Conservation (phyloP, 2,329 filamentous ascomycete genomes). For the Gnomoniopsis smithogilvyi region DNA sequence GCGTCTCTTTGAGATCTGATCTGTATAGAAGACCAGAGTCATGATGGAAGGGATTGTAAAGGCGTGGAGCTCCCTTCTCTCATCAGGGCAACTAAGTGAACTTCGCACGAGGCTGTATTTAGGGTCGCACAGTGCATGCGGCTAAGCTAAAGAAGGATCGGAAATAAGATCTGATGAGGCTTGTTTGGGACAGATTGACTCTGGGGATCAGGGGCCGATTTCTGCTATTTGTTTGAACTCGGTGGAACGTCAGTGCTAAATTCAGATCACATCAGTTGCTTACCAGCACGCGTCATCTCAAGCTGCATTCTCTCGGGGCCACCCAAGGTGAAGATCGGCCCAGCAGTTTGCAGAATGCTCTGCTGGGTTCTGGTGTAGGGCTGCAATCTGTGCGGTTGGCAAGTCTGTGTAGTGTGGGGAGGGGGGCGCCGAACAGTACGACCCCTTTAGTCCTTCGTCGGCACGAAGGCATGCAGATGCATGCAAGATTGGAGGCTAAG, state of each 20-base stretch:
- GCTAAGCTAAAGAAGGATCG: background rate
- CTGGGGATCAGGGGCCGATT: background rate
- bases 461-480: no score
- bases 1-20: background rate
- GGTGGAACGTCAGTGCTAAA: background rate
- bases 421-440: no score
- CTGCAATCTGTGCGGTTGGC: no score
- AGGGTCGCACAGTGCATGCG: slow-evolving; percentile 15
- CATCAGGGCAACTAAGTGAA: background rate
- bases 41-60: background rate
- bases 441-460: no score
- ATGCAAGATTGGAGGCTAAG: no score
- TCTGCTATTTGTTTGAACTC: background rate
- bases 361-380: no score
- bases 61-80: background rate
- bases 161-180: slow-evolving; percentile 7
- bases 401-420: no score
- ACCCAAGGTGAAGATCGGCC: no score
- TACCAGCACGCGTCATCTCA: no score
- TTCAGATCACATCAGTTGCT: background rate
- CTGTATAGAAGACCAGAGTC: no score
- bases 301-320: background rate
- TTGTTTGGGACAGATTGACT: slow-evolving; percentile 15
- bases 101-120: background rate
- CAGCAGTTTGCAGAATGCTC: no score